These are phyloP conservation scores for Kluyveromyces sp. DNA, from an alignment of 1,139 yeast species.

Conservation along the genomic window DNA sequence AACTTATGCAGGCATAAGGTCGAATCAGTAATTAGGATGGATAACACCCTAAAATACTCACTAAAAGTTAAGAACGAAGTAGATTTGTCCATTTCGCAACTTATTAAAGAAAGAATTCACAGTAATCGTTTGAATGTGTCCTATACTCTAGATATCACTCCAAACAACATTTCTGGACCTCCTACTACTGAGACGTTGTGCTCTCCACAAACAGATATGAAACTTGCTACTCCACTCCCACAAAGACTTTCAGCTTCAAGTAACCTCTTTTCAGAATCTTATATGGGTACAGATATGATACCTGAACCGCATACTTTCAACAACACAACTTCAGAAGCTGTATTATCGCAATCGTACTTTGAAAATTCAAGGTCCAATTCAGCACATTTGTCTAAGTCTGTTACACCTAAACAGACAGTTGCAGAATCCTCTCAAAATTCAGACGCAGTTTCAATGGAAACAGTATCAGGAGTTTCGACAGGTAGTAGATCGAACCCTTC, in stretches of 20 bases:
- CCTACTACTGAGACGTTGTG: neutral
- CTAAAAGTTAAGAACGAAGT: slow-evolving; percentile 77
- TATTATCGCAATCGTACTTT: neutral
- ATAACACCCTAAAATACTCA: slow-evolving; percentile 71
- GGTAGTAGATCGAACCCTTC: slow-evolving; percentile 4
- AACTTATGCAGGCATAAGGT: slow-evolving; percentile 56
- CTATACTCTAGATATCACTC: neutral
- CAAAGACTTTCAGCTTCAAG: slow-evolving; percentile 14
- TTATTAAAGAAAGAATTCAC: slow-evolving; percentile 58
- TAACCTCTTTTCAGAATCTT: slow-evolving; percentile 36
- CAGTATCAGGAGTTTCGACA: neutral
- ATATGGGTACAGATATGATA: slow-evolving; percentile 31
- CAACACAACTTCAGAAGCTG: neutral
- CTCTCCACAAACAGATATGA: neutral
- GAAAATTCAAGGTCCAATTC: slow-evolving; percentile 8
- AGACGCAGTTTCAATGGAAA: neutral
- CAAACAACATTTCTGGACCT: neutral
- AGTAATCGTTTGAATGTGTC: slow-evolving; percentile 32
- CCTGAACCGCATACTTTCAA: slow-evolving; percentile 9
- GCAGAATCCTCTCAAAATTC: slow-evolving; percentile 7
- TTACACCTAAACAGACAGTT: slow-evolving; percentile 33
- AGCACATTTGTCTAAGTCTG: slow-evolving; percentile 30
- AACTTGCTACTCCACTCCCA: slow-evolving; percentile 11
- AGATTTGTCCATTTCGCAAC: slow-evolving; percentile 57
- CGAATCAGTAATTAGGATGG: slow-evolving; percentile 65